Evolutionary conservation across 805 yeast species (phyloP).

Genomic region (Kodamaea leandrae): DNA sequence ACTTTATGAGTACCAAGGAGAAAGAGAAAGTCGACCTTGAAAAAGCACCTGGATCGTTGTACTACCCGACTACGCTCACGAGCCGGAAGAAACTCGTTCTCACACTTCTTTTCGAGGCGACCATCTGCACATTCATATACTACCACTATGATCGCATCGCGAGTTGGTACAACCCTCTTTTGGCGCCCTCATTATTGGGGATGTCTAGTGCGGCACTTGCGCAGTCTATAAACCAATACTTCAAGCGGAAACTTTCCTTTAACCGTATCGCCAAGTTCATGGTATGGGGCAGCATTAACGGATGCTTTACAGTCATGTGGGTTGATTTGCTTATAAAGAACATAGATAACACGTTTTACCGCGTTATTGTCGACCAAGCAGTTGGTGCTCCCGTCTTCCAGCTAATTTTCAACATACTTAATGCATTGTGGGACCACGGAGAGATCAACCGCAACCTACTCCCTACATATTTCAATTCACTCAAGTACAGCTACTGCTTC

Average conservation of each 20-base stretch:
- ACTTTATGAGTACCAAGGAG: conserved; percentile 2
- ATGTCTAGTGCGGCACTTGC: conserved; percentile 42
- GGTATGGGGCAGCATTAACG: conserved; percentile 62
- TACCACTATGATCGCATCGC: conserved; percentile 27
- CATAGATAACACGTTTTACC: conserved; percentile 32
- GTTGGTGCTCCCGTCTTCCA: conserved; percentile 58
- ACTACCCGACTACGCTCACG: not conserved
- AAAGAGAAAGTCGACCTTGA: conserved; percentile 9
- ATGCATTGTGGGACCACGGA: conserved; percentile 56
- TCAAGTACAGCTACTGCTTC: conserved; percentile 51
- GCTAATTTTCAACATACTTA: conserved; percentile 45
- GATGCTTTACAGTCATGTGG: conserved; percentile 55
- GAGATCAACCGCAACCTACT: conserved; percentile 33
- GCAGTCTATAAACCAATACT: conserved; percentile 38
- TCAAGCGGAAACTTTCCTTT: conserved; percentile 30
- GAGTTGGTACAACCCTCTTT: conserved; percentile 20
- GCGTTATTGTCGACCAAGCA: conserved; percentile 52
- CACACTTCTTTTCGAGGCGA: conserved; percentile 26
- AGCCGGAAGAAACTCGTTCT: conserved; percentile 17
- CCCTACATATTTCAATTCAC: conserved; percentile 43
- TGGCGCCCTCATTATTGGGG: conserved; percentile 40
- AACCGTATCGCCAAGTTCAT: conserved; percentile 44
- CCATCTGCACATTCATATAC: conserved; percentile 27
- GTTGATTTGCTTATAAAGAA: conserved; percentile 43
- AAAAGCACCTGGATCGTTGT: conserved; percentile 8